A percentile compares a stretch with the other conserved stretches of the same genome.
phyloP scores from a whole-genome alignment of 768 basidiomycete species.

The Leccinum subgranulosum region DNA sequence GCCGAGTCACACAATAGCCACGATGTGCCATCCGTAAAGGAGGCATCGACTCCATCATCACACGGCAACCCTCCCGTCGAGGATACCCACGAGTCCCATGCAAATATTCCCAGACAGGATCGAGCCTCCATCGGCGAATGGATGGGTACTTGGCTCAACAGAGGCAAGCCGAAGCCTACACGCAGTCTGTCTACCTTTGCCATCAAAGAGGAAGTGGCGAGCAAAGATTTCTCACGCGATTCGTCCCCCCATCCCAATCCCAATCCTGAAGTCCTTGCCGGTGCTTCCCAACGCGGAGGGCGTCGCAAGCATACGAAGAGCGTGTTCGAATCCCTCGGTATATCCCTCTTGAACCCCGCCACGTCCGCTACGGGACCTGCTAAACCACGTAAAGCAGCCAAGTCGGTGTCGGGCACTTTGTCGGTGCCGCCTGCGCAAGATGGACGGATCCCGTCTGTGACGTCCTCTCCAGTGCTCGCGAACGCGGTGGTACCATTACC shows the following conservation, averaged over 20 bases:
- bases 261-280: slow-evolving; percentile 10
- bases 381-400: slow-evolving; percentile 19
- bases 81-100: slow-evolving; percentile 5
- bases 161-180: slow-evolving; percentile 40
- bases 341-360: slow-evolving; percentile 59
- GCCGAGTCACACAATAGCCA: neutral
- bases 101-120: slow-evolving; percentile 28
- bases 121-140: slow-evolving; percentile 56
- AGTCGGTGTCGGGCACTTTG: slow-evolving; percentile 26
- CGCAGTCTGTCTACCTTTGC: slow-evolving; percentile 16
- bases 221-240: slow-evolving; percentile 19
- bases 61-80: neutral
- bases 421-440: slow-evolving; percentile 9
- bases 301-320: slow-evolving; percentile 53
- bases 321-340: slow-evolving; percentile 70
- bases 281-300: slow-evolving; percentile 11
- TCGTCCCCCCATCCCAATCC: slow-evolving; percentile 18
- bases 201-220: slow-evolving; percentile 23
- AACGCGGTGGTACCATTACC: slow-evolving; percentile 14
- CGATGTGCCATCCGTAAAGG: neutral
- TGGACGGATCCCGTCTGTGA: neutral
- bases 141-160: slow-evolving; percentile 75
- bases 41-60: neutral
- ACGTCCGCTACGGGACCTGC: slow-evolving; percentile 23
- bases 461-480: slow-evolving; percentile 16